Evolutionary conservation across 805 yeast species (phyloP), one percentile per base, ranked within the genome.

Genomic region (Candida caryicola): DNA sequence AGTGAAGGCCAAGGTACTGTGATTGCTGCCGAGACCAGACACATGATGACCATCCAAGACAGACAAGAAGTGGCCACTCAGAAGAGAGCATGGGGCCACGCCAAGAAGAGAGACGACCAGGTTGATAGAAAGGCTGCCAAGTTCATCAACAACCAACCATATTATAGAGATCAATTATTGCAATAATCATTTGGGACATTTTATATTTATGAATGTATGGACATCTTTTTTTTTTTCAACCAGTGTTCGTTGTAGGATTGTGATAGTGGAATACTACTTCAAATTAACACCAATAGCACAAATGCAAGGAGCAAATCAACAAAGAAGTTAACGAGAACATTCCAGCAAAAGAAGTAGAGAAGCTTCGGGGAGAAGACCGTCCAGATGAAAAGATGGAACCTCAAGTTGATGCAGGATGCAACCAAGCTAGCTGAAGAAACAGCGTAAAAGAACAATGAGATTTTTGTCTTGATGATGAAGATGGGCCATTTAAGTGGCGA

Each of bases 301-400:
- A 34, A 16, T 7, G 39, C 31, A 13, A 28, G 17, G 7, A 49
- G 10, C 17, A 51, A 39, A 48, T 37, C 81, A 37, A 37, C 65
- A 31, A 50, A 60, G 60, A 70, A 37, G 37, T 64, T 62, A 33
- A 80, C 66, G 31, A 78, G 64, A 3, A 76, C 39, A 23, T 74
- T 65, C 98, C 98, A 93, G 3, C 81, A 80, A 2, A 79, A 77
- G 47, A 82, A 81, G 57, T 83, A 93, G 25, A 95, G 72, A 4
- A 93, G 59, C 53, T 90, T 91, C 1, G 99, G 99, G 36, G 95
- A 85, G 64, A 93, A 93, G 5, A 93, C 99, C 2, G 98, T 90
- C 99, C 99, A 93, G 7, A 93, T 85, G 57, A 93, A 93, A 40
- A 93, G 68, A 59, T 93, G 99, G 54, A 82, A 85, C 49, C 95